Conservation (phyloP, 768 basidiomycete genomes). For the Favolaschia claudopus region DNA sequence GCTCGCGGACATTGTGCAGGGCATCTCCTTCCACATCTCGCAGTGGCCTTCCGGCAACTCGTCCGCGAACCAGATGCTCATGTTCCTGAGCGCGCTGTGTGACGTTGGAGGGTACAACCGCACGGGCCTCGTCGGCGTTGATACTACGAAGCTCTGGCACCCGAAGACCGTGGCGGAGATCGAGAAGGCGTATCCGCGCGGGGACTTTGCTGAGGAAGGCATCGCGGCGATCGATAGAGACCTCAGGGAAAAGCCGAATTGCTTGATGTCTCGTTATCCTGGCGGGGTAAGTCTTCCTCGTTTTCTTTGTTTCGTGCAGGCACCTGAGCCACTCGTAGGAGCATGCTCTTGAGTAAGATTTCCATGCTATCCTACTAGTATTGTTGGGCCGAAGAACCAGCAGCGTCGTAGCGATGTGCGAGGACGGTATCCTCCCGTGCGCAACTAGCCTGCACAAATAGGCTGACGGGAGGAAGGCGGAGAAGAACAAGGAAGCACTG, state of each 20-base stretch:
- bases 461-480: no score
- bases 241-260: not conserved
- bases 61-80: not conserved
- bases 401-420: no score
- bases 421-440: no score
- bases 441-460: no score
- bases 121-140: not conserved
- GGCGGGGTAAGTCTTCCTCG: not conserved
- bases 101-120: not conserved
- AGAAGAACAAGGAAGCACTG: no score
- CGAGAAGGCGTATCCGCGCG: not conserved
- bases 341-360: no score
- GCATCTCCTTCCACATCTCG: not conserved
- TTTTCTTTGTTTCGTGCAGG: no score
- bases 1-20: conserved; percentile 25
- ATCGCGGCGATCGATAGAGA: not conserved
- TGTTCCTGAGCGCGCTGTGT: not conserved
- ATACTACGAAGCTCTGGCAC: not conserved
- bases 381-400: no score
- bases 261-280: not conserved
- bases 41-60: not conserved
- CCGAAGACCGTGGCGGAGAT: not conserved
- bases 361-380: no score
- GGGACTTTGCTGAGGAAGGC: not conserved
- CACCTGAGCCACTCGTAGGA: no score